Percentiles rank a stretch among this genome's conserved stretches.
Conservation (phyloP, 2,329 filamentous ascomycete species). For the Penicillium sp. region DNA sequence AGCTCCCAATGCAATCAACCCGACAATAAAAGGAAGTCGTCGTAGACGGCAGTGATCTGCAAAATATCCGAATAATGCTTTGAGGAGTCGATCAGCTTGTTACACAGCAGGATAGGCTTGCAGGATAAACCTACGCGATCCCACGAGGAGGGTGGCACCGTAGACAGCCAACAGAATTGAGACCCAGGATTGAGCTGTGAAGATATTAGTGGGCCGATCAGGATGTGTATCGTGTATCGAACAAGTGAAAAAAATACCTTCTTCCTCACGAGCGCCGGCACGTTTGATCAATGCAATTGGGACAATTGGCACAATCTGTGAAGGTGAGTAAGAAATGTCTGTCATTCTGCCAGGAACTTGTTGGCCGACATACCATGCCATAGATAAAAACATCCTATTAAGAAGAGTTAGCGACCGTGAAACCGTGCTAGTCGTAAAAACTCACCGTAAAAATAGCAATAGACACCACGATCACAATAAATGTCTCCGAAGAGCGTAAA, state of each 20-base stretch:
- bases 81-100: background rate
- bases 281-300: conserved; percentile 62
- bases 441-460: conserved; percentile 50
- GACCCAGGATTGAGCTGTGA: conserved; percentile 66
- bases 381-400: conserved; percentile 47
- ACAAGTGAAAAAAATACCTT: conserved; percentile 31
- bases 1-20: conserved; percentile 55
- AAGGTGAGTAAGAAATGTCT: background rate
- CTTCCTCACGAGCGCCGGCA: conserved; percentile 40
- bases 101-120: background rate
- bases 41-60: conserved; percentile 56
- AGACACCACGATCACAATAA: conserved; percentile 44
- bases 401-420: conserved; percentile 5
- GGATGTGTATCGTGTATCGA: background rate
- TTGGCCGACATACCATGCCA: conserved; percentile 36
- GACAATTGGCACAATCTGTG: conserved; percentile 67
- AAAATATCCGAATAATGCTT: conserved; percentile 31
- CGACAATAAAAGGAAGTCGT: conserved; percentile 60
- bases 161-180: conserved; percentile 72
- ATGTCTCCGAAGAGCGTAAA: conserved; percentile 44
- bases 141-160: conserved; percentile 64
- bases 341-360: background rate
- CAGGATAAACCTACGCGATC: conserved; percentile 34
- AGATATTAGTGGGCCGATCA: background rate
- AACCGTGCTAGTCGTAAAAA: too few species aligned